Percentiles rank a stretch among this genome's conserved stretches.
phyloP scores from a whole-genome alignment of 2,329 filamentous ascomycete species.

The Nigrospora oryzae region DNA sequence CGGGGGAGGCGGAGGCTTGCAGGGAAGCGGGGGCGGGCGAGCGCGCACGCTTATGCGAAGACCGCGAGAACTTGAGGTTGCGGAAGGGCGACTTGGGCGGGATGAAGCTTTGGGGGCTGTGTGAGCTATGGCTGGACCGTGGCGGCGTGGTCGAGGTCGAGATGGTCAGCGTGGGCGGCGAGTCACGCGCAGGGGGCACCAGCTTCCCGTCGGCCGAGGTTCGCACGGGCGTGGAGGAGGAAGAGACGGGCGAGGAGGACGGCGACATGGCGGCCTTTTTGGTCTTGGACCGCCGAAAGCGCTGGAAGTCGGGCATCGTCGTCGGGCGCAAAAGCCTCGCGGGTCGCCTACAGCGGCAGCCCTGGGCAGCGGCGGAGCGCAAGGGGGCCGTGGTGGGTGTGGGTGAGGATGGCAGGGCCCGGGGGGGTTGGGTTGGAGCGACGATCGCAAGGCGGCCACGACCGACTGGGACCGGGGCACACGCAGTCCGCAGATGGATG shows the following conservation, averaged over 20 bases:
- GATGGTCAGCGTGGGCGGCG: conserved; percentile 15
- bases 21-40: conserved; percentile 23
- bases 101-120: conserved; percentile 5
- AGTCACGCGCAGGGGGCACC: conserved; percentile 1
- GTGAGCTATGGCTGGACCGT: conserved; percentile 11
- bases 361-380: too few species aligned
- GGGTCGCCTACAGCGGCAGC: too few species aligned
- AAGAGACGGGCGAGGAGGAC: background rate
- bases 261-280: conserved; percentile 1
- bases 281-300: conserved; percentile 2
- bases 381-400: too few species aligned
- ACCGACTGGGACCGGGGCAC: too few species aligned
- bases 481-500: too few species aligned
- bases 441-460: too few species aligned
- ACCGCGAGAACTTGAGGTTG: conserved; percentile 30
- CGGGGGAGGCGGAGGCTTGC: conserved; percentile 11
- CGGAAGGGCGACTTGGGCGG: conserved; percentile 28
- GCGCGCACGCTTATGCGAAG: conserved; percentile 37
- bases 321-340: background rate
- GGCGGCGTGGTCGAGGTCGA: conserved; percentile 15
- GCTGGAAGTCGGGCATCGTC: conserved; percentile 1
- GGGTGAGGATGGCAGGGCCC: too few species aligned
- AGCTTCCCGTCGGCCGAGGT: background rate
- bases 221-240: background rate
- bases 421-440: too few species aligned